Percentiles rank a stretch among this genome's conserved stretches.
These are phyloP conservation scores for Fraxinus pennsylvanica DNA, from an alignment of 257 asterid genomes.

Conservation along the genomic window DNA sequence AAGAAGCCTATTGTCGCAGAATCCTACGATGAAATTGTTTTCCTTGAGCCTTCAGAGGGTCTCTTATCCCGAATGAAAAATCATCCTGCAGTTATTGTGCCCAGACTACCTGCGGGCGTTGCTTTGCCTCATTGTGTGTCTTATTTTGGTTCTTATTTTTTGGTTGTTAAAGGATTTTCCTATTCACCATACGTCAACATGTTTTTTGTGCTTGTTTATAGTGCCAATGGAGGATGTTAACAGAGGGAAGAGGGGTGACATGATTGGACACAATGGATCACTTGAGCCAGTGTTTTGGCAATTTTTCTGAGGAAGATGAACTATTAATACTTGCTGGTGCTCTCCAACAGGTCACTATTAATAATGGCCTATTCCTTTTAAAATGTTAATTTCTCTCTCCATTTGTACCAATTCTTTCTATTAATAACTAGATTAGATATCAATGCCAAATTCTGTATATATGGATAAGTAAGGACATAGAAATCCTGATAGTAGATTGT, in stretches of 20 bases:
- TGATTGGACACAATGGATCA: conserved; percentile 38
- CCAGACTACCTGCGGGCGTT: no score
- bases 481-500: no score
- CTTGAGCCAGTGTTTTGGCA: conserved; percentile 60
- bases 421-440: no score
- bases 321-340: conserved; percentile 71
- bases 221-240: conserved; percentile 41
- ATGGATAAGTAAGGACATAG: no score
- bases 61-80: conserved; percentile 51
- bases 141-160: no score
- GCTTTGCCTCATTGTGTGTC: no score
- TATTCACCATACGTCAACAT: neutral
- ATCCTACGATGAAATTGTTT: conserved; percentile 63
- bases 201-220: neutral
- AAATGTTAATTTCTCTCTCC: no score
- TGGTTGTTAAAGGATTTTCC: neutral
- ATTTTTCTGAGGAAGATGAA: conserved; percentile 86
- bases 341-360: conserved; percentile 60
- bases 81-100: no score
- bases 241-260: conserved; percentile 31
- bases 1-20: no score
- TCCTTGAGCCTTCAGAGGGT: conserved; percentile 67
- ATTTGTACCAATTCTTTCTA: no score
- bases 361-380: no score
- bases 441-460: no score